These are phyloP conservation scores for Syzygium grande DNA, from an alignment of 345 rosid genomes.

Conservation along the genomic window DNA sequence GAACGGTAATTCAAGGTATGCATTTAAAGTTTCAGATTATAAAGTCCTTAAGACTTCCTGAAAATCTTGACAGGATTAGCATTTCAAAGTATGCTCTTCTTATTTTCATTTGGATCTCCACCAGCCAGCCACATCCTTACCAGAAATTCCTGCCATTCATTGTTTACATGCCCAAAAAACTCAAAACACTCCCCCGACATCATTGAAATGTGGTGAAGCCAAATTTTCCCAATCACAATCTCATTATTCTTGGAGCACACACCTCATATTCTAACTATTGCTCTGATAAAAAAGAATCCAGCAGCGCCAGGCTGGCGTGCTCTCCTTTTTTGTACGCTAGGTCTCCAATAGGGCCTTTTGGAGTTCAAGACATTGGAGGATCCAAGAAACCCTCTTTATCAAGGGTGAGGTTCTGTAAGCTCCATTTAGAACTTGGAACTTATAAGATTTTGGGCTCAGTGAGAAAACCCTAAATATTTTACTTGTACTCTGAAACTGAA, in stretches of 20 bases:
- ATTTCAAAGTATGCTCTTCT: background rate
- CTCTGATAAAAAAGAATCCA: background rate
- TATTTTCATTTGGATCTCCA: background rate
- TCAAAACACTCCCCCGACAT: background rate
- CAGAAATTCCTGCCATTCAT: background rate
- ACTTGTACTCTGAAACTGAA: background rate
- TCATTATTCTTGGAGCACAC: background rate
- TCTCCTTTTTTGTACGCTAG: background rate
- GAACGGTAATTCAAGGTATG: background rate
- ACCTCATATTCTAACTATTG: background rate
- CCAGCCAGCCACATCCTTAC: background rate
- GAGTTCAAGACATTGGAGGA: background rate
- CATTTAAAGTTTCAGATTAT: background rate
- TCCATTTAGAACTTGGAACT: background rate
- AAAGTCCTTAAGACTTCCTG: background rate
- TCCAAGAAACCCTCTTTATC: background rate
- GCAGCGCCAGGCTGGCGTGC: background rate
- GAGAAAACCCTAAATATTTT: background rate
- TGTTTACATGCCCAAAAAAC: background rate
- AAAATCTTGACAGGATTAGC: background rate
- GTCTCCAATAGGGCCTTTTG: background rate
- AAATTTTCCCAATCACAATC: background rate
- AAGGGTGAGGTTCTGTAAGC: background rate
- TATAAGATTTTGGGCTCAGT: background rate
- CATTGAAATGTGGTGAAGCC: background rate